These are phyloP conservation scores for Grigorovia humatica DNA, from an alignment of 805 yeast species.

Conservation along the genomic window DNA sequence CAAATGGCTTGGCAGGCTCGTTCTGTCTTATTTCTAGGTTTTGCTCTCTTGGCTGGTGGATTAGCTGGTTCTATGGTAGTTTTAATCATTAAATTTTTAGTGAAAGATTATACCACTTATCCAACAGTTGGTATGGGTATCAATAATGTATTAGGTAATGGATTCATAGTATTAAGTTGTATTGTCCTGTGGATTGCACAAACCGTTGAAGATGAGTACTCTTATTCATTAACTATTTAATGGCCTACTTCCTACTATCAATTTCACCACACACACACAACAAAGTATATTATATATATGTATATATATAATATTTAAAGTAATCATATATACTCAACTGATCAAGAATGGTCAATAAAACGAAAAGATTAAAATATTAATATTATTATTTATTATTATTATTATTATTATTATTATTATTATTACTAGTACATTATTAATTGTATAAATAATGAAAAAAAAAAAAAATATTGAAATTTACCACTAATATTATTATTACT, in stretches of 20 bases:
- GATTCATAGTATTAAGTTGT: conserved; percentile 79
- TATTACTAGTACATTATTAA: background rate
- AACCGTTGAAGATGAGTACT: conserved; percentile 91
- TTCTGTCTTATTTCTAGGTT: conserved; percentile 81
- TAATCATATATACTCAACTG: no score
- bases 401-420: background rate
- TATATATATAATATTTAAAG: background rate
- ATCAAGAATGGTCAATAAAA: background rate
- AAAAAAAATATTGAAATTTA: background rate
- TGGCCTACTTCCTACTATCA: no score
- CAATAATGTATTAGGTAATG: conserved; percentile 72
- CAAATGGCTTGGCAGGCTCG: conserved; percentile 88
- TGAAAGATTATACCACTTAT: conserved; percentile 60
- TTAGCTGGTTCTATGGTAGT: conserved; percentile 87
- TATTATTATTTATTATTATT: background rate
- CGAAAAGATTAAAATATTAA: background rate
- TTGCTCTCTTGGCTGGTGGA: conserved; percentile 88
- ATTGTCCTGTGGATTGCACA: conserved; percentile 87
- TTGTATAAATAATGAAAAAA: background rate
- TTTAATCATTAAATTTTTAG: conserved; percentile 69
- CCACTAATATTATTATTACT: no score
- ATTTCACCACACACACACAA: no score
- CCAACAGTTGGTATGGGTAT: conserved; percentile 95
- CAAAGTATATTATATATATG: no score
- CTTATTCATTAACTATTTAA: conserved; percentile 76